phyloP scores from a whole-genome alignment of 2,329 filamentous ascomycete genomes.

The Paramyrothecium roridum region DNA sequence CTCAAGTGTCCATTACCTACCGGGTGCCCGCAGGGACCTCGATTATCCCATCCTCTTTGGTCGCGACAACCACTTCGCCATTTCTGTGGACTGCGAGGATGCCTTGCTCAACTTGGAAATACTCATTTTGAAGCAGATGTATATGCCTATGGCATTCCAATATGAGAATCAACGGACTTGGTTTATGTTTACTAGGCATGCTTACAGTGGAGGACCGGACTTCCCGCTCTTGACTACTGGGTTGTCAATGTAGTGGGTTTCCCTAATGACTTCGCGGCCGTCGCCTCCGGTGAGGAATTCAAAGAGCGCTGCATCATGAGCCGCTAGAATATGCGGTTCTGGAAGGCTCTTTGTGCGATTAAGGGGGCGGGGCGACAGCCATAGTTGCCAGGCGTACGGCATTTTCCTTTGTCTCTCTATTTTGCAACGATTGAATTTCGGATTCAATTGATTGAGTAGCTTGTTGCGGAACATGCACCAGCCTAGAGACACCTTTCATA shows the following conservation, averaged over 20 bases:
- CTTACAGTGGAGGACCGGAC: background rate
- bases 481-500: too few relatives aligned
- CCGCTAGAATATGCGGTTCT: background rate
- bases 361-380: constrained; percentile 12
- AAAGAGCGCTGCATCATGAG: background rate
- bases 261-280: background rate
- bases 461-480: background rate
- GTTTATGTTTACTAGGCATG: background rate
- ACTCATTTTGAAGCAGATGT: constrained; percentile 12
- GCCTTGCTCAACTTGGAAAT: constrained; percentile 13
- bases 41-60: constrained; percentile 10
- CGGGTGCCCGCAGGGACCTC: background rate
- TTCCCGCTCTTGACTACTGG: background rate
- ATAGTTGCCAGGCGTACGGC: constrained; percentile 11
- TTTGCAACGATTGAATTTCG: background rate
- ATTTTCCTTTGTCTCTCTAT: constrained; percentile 1
- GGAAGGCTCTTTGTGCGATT: constrained; percentile 4
- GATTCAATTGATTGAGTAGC: background rate
- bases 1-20: background rate
- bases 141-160: constrained; percentile 12
- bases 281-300: background rate
- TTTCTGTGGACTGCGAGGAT: constrained; percentile 7
- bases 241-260: background rate
- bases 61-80: constrained; percentile 4
- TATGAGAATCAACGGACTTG: background rate